These are phyloP conservation scores for Austroboletus novae-zelandiae DNA, from an alignment of 1,284 basidiomycete genomes.

Conservation along the genomic window DNA sequence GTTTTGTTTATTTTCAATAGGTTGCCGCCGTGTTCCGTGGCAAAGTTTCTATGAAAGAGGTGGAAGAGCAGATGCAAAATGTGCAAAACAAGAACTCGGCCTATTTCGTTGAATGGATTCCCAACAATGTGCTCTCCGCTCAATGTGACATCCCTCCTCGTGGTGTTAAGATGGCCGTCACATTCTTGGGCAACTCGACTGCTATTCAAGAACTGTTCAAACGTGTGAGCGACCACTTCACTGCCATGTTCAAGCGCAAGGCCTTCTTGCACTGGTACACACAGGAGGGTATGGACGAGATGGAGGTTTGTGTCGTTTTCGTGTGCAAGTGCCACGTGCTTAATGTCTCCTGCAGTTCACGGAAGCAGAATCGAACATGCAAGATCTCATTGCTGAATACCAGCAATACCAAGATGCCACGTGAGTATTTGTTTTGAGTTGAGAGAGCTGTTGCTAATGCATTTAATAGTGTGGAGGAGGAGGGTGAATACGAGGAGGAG, in stretches of 20 bases:
- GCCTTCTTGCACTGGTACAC: slow-evolving; percentile 99
- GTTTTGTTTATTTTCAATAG: slow-evolving; percentile 35
- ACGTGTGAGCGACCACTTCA: slow-evolving; percentile 96
- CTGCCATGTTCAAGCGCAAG: slow-evolving; percentile 98
- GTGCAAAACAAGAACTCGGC: slow-evolving; percentile 97
- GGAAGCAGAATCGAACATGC: slow-evolving; percentile 96
- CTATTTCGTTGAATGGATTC: slow-evolving; percentile 99
- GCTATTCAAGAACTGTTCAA: slow-evolving; percentile 98
- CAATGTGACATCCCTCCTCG: slow-evolving; percentile 95
- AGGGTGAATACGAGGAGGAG: slow-evolving; percentile 82
- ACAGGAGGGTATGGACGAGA: slow-evolving; percentile 99
- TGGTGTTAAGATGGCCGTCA: slow-evolving; percentile 93
- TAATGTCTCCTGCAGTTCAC: slow-evolving; percentile 60
- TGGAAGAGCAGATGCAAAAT: slow-evolving; percentile 96
- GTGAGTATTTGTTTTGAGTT: slow-evolving; percentile 44
- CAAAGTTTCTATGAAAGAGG: slow-evolving; percentile 98
- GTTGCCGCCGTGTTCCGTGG: slow-evolving; percentile 98
- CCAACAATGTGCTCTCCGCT: slow-evolving; percentile 95
- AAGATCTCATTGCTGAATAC: slow-evolving; percentile 91
- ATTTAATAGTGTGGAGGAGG: slow-evolving; percentile 63
- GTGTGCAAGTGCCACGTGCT: slow-evolving; percentile 3
- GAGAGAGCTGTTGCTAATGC: slow-evolving; percentile 1
- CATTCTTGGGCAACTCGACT: slow-evolving; percentile 97
- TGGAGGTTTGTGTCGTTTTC: slow-evolving; percentile 61
- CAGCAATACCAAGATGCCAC: slow-evolving; percentile 97